Base-by-base conservation (phyloP, 495 filamentous ascomycete species). In the Tuber microsphaerosporum region DNA sequence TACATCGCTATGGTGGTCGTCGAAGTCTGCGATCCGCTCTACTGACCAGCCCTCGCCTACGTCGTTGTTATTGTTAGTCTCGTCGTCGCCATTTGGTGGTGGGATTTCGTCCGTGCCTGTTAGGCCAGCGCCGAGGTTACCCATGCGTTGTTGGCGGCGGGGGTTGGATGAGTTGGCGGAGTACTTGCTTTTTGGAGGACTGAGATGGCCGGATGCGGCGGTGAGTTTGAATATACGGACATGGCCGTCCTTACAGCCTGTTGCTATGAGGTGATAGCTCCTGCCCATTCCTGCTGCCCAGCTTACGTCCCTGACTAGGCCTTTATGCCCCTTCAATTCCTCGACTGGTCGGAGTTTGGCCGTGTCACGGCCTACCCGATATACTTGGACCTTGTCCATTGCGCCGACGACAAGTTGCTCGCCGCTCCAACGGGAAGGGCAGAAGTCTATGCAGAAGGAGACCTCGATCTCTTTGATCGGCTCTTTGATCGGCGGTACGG, bases 221-320 rank as follows among this genome's bases (percentile, higher is more conserved):
- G 89, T 88, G 0, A 99, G 85, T 81, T 93, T 88, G 79, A 94
- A 97, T 8, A 98, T 90, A 39, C 96, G 88, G 69, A 98, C 87
- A 76, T 89, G 89, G 5, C 95, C 94, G 82, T 99, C 95, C 83
- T 94, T 94, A 81, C 92, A 93, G 1, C 93, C 94, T 44, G 94
- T 96, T 9, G 95, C 96, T 78, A 98, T 88, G 73, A 97, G 86
- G 82, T 99, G 94, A 81, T 91, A 93, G 1, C 94, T 94, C 44
- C 94, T 84, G 56, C 92, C 91, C 79, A 93, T 93, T 22, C 93
- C 93, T 72, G 92, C 91, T 12, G 95, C 94, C 95, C 95, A 99
- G 12, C 92, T 90, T 7, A 97, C 90, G 81, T 97, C 94, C 72
- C 94, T 87, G n/a, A 99, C 91, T 61, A 98, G 85, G 0, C 90